These are phyloP conservation scores for Dictyostelium discoideum DNA, from an alignment of 78 protist species.

Conservation along the genomic window DNA sequence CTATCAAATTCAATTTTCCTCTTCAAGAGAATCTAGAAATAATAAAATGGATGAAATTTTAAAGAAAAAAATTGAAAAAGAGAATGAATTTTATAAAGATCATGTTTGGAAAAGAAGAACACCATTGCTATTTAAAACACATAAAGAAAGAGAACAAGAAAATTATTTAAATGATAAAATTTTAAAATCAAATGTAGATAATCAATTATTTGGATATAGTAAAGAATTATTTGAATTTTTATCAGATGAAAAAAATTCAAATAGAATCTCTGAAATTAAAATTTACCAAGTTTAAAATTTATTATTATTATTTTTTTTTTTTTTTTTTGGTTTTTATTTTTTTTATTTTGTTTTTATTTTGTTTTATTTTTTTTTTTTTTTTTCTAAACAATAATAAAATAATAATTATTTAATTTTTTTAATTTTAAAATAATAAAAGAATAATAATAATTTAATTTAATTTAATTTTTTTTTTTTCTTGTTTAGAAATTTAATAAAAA, in stretches of 20 bases:
- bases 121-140: background rate
- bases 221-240: background rate
- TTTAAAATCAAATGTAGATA: background rate
- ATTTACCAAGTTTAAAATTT: background rate
- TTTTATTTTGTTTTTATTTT: no score
- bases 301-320: no score
- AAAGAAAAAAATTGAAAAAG: background rate
- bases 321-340: no score
- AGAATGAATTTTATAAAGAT: background rate
- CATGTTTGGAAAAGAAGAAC: slow-evolving; percentile 53
- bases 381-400: no score
- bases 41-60: slow-evolving; percentile 14
- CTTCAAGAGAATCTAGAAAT: slow-evolving; percentile 29
- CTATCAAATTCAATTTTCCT: slow-evolving; percentile 20
- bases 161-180: background rate
- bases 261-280: slow-evolving; percentile 1
- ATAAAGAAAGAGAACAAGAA: background rate
- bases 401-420: no score
- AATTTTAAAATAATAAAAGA: no score
- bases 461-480: background rate
- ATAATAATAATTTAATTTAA: no score
- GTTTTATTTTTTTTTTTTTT: no score
- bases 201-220: slow-evolving; percentile 1
- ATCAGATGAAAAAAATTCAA: background rate
- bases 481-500: background rate